Conservation (phyloP, 768 basidiomycete species). For the Sarcomyxa edulis region DNA sequence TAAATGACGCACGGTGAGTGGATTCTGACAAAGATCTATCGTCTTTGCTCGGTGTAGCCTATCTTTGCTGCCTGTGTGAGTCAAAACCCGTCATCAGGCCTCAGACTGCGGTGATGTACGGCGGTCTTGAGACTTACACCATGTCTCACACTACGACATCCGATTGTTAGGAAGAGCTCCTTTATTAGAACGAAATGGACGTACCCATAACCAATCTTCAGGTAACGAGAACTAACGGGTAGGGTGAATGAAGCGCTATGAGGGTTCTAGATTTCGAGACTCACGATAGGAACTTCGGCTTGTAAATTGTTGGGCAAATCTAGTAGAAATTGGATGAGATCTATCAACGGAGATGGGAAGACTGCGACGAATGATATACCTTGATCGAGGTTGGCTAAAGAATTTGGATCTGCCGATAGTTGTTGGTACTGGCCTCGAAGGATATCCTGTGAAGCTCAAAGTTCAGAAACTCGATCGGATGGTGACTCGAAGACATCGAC, state of each 20-base stretch:
- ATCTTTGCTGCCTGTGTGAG: slow-evolving; percentile 78
- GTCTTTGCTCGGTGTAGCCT: slow-evolving; percentile 77
- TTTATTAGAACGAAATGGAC: slow-evolving; percentile 11
- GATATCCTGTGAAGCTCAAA: slow-evolving; percentile 53
- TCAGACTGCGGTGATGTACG: no score
- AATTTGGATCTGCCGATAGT: slow-evolving; percentile 91
- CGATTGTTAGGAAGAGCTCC: background rate
- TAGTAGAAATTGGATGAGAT: slow-evolving; percentile 16
- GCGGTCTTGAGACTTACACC: slow-evolving; percentile 64
- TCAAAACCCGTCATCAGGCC: no score
- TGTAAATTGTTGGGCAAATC: slow-evolving; percentile 97
- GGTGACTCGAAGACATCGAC: background rate
- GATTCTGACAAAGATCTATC: slow-evolving; percentile 96
- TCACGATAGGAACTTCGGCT: slow-evolving; percentile 85
- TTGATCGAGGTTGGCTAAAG: slow-evolving; percentile 93
- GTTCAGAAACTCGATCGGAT: background rate
- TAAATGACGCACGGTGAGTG: slow-evolving; percentile 65
- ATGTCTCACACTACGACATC: slow-evolving; percentile 82
- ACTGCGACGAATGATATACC: slow-evolving; percentile 46
- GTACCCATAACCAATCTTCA: slow-evolving; percentile 95
- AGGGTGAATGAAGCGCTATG: slow-evolving; percentile 5
- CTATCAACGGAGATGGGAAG: background rate
- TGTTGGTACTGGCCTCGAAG: slow-evolving; percentile 89
- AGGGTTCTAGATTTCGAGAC: slow-evolving; percentile 19
- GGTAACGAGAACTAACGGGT: slow-evolving; percentile 68